Conservation (phyloP, 371 early-diverging fungal genomes). For the Parasitella parasitica region DNA sequence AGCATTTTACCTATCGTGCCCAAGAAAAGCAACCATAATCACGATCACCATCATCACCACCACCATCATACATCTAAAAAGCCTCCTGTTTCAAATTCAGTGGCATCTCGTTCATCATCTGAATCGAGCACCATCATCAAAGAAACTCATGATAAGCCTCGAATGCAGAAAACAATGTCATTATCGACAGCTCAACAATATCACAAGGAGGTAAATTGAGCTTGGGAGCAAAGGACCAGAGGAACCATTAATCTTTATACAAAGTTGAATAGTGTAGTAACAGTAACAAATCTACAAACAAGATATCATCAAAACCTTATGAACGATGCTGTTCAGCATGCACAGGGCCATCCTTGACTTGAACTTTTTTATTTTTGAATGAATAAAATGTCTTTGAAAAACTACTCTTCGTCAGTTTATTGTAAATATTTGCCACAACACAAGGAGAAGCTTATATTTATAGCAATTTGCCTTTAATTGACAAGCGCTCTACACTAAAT, state of each 20-base stretch:
- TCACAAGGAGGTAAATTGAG: not conserved
- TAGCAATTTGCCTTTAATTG: not conserved
- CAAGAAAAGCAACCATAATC: not conserved
- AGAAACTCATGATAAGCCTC: slow-evolving; percentile 1
- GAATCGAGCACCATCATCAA: not conserved
- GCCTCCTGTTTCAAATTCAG: slow-evolving; percentile 1
- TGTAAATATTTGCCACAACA: not conserved
- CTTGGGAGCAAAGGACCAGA: not conserved
- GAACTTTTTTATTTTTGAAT: not conserved
- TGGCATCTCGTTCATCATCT: slow-evolving; percentile 12
- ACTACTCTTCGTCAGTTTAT: not conserved
- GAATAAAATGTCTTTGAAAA: not conserved
- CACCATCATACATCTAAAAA: slow-evolving; percentile 1
- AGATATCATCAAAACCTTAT: slow-evolving; percentile 2
- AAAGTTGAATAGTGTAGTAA: not conserved
- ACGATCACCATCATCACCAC: not conserved
- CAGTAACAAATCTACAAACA: not conserved
- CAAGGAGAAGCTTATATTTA: not conserved
- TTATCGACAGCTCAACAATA: slow-evolving; percentile 16
- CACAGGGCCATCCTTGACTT: not conserved
- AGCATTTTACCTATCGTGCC: not conserved
- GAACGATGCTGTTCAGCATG: slow-evolving; percentile 22
- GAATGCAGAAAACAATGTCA: slow-evolving; percentile 13
- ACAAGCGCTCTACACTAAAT: no score
- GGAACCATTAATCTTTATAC: not conserved